A percentile compares a stretch with the other conserved stretches of the same genome.
Evolutionary conservation across 352 stramenopile species (phyloP).

Genomic region (Globisporangium splendens): DNA sequence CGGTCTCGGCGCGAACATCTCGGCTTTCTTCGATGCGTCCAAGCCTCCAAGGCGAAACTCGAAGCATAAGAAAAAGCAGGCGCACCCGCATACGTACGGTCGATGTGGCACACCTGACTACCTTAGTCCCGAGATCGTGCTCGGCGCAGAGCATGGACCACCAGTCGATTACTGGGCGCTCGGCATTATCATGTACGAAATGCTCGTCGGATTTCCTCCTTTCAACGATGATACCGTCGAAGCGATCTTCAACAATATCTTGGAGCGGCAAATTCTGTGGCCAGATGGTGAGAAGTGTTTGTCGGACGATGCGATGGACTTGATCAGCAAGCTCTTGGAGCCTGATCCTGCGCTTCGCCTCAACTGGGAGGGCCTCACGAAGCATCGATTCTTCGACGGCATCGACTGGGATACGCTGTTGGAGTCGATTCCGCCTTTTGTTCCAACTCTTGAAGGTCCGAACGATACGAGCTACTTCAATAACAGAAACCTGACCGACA

Average conservation of each 20-base stretch:
- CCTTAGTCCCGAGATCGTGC: conserved; percentile 86
- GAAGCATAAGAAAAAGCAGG: conserved; percentile 36
- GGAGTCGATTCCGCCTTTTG: conserved; percentile 77
- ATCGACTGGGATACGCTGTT: conserved; percentile 84
- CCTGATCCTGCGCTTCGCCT: conserved; percentile 59
- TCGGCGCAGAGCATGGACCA: conserved; percentile 58
- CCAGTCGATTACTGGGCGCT: conserved; percentile 88
- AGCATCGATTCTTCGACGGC: conserved; percentile 70
- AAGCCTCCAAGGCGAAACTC: conserved; percentile 9
- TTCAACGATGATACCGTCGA: conserved; percentile 90
- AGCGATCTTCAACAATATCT: conserved; percentile 85
- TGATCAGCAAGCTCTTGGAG: conserved; percentile 82
- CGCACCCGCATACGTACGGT: conserved; percentile 55
- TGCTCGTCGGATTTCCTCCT: conserved; percentile 84
- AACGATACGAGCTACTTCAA: conserved; percentile 91
- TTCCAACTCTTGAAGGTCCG: conserved; percentile 79
- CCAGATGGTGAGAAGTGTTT: conserved; percentile 86
- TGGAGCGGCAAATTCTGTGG: conserved; percentile 83
- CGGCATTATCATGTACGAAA: conserved; percentile 90
- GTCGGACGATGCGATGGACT: conserved; percentile 71
- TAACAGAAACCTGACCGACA: conserved; percentile 82
- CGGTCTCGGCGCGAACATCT: conserved; percentile 22
- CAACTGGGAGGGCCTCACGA: conserved; percentile 56
- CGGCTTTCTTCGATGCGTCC: conserved; percentile 16
- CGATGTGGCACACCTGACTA: conserved; percentile 87